These are phyloP conservation scores for Eucalyptus pauciflora DNA, from an alignment of 345 rosid species.

Conservation along the genomic window DNA sequence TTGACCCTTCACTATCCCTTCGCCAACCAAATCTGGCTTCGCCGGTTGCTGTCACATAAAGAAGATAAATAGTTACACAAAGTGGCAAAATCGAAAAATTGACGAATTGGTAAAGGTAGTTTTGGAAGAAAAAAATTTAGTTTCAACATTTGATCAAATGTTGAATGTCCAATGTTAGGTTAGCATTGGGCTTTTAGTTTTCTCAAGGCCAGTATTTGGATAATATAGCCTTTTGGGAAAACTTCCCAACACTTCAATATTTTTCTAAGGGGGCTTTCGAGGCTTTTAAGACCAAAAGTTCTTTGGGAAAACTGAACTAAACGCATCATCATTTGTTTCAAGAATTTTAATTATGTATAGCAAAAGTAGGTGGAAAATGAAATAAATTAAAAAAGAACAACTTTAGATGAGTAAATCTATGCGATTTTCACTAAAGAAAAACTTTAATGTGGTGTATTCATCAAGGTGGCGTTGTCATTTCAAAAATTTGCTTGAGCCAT, in stretches of 20 bases:
- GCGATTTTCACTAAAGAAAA: neutral
- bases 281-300: rapidly evolving
- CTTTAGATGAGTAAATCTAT: neutral
- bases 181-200: rapidly evolving
- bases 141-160: rapidly evolving
- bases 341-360: too few relatives aligned
- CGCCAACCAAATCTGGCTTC: too few relatives aligned
- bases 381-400: neutral
- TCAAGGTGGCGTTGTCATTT: neutral
- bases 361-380: neutral
- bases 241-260: too few relatives aligned
- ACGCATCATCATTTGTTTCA: rapidly evolving
- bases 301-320: rapidly evolving
- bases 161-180: rapidly evolving
- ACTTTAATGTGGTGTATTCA: neutral
- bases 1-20: rapidly evolving
- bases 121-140: too few relatives aligned
- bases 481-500: neutral
- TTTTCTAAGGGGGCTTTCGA: rapidly evolving
- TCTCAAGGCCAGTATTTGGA: too few relatives aligned
- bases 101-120: rapidly evolving
- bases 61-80: too few relatives aligned
- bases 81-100: rapidly evolving
- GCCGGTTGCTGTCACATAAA: rapidly evolving
- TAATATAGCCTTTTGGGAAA: rapidly evolving